Evolutionary conservation across 2,329 filamentous ascomycete species (phyloP), one percentile per base, ranked within the genome.

Genomic region (Colletotrichum falcatum): DNA sequence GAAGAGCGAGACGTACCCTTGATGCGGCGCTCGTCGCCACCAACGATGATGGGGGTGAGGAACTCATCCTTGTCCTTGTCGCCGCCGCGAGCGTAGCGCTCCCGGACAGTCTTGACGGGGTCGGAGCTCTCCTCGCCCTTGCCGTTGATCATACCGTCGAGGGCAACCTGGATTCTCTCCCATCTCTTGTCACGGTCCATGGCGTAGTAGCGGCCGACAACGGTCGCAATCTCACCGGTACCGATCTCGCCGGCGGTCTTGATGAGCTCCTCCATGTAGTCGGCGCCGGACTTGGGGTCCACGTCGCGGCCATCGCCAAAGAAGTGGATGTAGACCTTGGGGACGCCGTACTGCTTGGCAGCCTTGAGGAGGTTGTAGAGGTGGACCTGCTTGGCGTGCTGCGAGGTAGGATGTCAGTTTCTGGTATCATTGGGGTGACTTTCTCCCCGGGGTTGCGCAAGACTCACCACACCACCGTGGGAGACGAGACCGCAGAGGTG

Each of bases 141-240:
- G 71, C 96, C 95, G 16, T 89, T 85, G 55, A 97, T 85, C 76
- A 99, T 80, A 71, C 94, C 96, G 84, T 96, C 95, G 80, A 99
- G 86, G 75, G 92, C 96, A 75, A 97, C 78, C 86, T 98, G 94
- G 75, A 97, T 87, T 79, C 96, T 90, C 79, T 99, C 96, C 96
- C 96, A 99, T 81, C 96, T 91, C 94, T 98, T 98, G 83, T 99
- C 96, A 76, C 96, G 95, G 86, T 99, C 96, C 96, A 99, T 99
- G 83, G 94, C 94, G 82, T 93, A 99, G 90, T 98, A 99, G 76
- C 95, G 91, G 71, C 96, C 96, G 71, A 98, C 95, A 58, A 98
- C 89, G 46, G 96, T 98, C 39, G 94, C 95, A 74, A 99, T 89
- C 83, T 98, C 88, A 75, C 95, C 96, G 73, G 92, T 83, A 54